phyloP scores from a whole-genome alignment of 2,329 filamentous ascomycete species.

The Paraconiothyrium sp. region DNA sequence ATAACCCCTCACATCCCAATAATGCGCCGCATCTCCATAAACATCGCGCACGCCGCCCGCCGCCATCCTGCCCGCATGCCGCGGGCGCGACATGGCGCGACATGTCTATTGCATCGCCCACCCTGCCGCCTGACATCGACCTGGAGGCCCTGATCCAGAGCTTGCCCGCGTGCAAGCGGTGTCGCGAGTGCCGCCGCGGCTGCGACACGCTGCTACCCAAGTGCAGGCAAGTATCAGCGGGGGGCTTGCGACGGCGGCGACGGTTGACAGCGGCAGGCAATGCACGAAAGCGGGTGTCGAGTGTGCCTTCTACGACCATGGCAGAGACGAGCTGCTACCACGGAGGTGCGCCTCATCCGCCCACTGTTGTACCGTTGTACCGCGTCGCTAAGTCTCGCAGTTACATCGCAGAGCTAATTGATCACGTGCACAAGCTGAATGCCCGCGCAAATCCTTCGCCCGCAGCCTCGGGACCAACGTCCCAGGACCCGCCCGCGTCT shows the following conservation, averaged over 20 bases:
- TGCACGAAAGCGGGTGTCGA: slow-evolving; percentile 48
- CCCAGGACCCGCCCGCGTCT: slow-evolving; percentile 20
- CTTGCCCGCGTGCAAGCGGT: slow-evolving; percentile 47
- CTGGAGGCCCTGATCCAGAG: slow-evolving; percentile 34
- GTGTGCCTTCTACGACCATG: slow-evolving; percentile 48
- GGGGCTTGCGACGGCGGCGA: neutral
- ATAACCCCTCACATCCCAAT: slow-evolving; percentile 6
- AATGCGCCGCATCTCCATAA: neutral
- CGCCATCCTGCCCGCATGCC: slow-evolving; percentile 5
- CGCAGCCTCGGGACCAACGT: slow-evolving; percentile 25
- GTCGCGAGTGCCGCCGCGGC: slow-evolving; percentile 47
- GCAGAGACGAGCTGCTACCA: slow-evolving; percentile 40
- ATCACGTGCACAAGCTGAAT: slow-evolving; percentile 45
- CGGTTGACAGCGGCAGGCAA: slow-evolving; percentile 36
- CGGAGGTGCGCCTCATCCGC: slow-evolving; percentile 34
- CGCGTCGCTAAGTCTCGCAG: slow-evolving; percentile 30
- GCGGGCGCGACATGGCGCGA: slow-evolving; percentile 22
- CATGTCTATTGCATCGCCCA: slow-evolving; percentile 30
- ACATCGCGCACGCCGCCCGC: slow-evolving; percentile 2
- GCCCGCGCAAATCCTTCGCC: slow-evolving; percentile 32
- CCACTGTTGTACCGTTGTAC: slow-evolving; percentile 7
- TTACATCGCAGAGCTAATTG: slow-evolving; percentile 47
- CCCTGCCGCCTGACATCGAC: slow-evolving; percentile 25
- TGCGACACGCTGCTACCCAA: slow-evolving; percentile 49
- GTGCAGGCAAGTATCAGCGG: slow-evolving; percentile 36